phyloP scores from a whole-genome alignment of 73 alveolate genomes.

The Stentor roeselii region DNA sequence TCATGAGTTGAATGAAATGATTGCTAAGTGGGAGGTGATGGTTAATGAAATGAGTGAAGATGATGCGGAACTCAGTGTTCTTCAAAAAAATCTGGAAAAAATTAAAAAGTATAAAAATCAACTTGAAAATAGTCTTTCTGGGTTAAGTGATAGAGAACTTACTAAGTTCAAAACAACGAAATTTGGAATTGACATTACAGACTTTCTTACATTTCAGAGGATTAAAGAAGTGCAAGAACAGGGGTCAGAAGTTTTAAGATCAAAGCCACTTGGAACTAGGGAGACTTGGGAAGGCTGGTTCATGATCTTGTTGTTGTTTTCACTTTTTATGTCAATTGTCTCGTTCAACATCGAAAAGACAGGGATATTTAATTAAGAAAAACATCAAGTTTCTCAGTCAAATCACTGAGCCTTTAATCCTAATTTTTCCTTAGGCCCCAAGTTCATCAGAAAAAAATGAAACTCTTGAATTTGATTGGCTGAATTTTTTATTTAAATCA shows the following conservation, averaged over 20 bases:
- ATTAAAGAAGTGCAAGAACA: not conserved
- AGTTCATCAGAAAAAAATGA: not conserved
- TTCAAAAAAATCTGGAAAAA: not conserved
- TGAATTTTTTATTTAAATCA: not conserved
- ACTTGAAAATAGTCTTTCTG: not conserved
- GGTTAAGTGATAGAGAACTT: not conserved
- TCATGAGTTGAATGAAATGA: not conserved
- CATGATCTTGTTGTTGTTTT: not conserved
- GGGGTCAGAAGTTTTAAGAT: not conserved
- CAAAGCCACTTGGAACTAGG: not conserved
- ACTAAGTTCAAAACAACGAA: not conserved
- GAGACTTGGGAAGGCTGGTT: conserved; percentile 25
- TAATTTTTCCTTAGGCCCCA: too few species aligned
- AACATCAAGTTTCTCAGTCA: too few species aligned
- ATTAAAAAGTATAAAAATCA: conserved; percentile 9
- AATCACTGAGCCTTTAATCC: not conserved
- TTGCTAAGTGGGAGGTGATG: conserved; percentile 6
- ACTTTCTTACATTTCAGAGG: not conserved
- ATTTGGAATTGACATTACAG: conserved; percentile 8
- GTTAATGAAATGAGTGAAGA: not conserved
- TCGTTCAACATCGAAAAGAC: not conserved
- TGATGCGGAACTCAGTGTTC: not conserved
- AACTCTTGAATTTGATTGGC: not conserved
- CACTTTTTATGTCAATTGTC: not conserved
- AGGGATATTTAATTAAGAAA: not conserved